Conservation (phyloP, 441 rosid genomes). For the Capsella rubella region DNA sequence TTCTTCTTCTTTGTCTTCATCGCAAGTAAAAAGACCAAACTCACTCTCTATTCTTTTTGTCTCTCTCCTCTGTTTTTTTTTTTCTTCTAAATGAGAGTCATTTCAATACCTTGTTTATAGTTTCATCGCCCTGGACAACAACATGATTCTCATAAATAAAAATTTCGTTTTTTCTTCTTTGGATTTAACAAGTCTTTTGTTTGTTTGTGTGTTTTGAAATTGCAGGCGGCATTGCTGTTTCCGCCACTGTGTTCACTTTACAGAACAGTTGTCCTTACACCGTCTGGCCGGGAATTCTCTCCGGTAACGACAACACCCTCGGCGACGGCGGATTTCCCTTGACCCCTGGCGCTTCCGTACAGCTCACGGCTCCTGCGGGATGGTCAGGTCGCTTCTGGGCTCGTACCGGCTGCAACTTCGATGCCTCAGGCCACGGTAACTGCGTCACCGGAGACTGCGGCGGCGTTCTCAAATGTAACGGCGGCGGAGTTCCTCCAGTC, state of each 20-base stretch:
- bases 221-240: constrained; percentile 55
- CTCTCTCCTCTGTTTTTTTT: not conserved
- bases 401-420: constrained; percentile 79
- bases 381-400: constrained; percentile 86
- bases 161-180: no score
- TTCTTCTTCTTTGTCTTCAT: constrained; percentile 44
- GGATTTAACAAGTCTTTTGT: not conserved
- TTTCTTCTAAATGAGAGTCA: not conserved
- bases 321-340: constrained; percentile 80
- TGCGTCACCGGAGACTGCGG: constrained; percentile 92
- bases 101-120: not conserved
- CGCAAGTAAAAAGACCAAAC: constrained; percentile 32
- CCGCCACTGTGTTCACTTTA: constrained; percentile 69
- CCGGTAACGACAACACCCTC: constrained; percentile 52
- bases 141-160: not conserved
- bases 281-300: constrained; percentile 82
- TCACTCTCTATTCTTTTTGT: constrained; percentile 3
- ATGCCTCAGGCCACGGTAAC: constrained; percentile 64
- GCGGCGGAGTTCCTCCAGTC: constrained; percentile 81
- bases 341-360: no score
- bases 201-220: not conserved
- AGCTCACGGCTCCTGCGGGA: no score
- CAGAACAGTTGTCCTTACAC: constrained; percentile 68
- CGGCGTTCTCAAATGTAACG: constrained; percentile 67
- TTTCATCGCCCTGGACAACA: not conserved